Conservation (phyloP, 108 stramenopile genomes). For the Schizochytrium sp. region DNA sequence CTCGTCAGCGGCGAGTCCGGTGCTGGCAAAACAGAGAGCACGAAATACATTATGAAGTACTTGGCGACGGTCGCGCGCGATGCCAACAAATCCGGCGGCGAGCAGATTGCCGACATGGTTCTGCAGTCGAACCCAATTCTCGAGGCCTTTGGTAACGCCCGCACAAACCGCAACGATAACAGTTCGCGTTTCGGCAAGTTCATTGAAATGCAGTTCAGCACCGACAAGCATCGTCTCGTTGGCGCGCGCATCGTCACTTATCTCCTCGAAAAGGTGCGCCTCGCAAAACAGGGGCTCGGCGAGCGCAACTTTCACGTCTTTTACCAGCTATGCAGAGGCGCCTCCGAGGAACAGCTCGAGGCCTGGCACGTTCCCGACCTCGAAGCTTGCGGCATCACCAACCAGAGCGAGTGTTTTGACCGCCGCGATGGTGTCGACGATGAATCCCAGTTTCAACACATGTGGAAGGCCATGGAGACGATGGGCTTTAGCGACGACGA, state of each 20-base stretch:
- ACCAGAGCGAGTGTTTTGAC: background rate
- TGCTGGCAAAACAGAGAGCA: slow-evolving; percentile 95
- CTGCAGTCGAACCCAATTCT: slow-evolving; percentile 57
- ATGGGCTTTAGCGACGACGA: slow-evolving; percentile 23
- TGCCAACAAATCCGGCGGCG: background rate
- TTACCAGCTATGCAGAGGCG: slow-evolving; percentile 27
- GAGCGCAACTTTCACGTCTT: slow-evolving; percentile 63
- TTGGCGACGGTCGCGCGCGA: slow-evolving; percentile 47
- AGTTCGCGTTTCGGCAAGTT: slow-evolving; percentile 91
- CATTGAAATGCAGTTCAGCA: slow-evolving; percentile 80
- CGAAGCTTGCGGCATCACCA: background rate
- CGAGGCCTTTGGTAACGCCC: slow-evolving; percentile 59
- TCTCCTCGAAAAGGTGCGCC: slow-evolving; percentile 89
- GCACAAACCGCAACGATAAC: slow-evolving; percentile 66
- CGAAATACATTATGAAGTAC: slow-evolving; percentile 91
- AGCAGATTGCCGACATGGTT: slow-evolving; percentile 34
- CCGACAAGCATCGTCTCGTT: slow-evolving; percentile 69
- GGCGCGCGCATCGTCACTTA: slow-evolving; percentile 91
- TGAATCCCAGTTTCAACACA: background rate
- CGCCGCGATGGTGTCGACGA: background rate
- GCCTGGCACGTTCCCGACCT: background rate
- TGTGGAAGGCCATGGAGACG: slow-evolving; percentile 7
- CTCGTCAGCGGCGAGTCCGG: slow-evolving; percentile 65
- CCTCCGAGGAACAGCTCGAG: background rate
- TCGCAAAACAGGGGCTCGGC: slow-evolving; percentile 74